Base-by-base conservation (phyloP, 2,329 filamentous ascomycete genomes). In the Colletotrichum euphorbiae region DNA sequence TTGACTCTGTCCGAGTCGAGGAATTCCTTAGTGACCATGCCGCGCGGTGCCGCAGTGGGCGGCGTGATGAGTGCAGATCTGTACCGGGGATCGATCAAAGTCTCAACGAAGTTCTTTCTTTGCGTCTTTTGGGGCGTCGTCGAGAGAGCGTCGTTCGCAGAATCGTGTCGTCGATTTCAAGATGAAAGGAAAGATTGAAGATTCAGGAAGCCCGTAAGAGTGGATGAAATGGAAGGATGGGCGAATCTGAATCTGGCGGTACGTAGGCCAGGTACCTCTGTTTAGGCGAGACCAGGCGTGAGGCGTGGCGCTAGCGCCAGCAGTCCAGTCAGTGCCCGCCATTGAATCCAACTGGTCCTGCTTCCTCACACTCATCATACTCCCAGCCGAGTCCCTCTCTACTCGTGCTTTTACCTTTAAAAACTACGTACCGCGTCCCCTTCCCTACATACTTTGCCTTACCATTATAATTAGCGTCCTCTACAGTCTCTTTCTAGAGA, bases 1-100 rank as follows among this genome's bases (percentile, higher is more conserved):
- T 90, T 91, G 84, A 90, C 82, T 83, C 87, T 84, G 79, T 90
- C 85, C 72, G 87, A 89, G 84, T 89, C 86, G 75, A 91, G 83
- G 76, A 84, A 83, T 81, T 89, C 87, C 82, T 88, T 89, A 86
- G 88, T 89, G 75, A 74, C 78, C 70, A 69, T 64, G 59, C 63
- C 64, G 52, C 69, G 63, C 55, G 58, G 67, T 62, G 69, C 66
- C 65, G 64, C 59, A 59, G 62, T 69, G 54, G 62, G 65, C 69
- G 71, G 69, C 66, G 69, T 58, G 46, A 65, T 62, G 56, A 43
- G 24, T 42, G 45, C 42, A 50, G 19, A 48, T 61, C 60, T 62
- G 46, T 52, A 33, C 24, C 45, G 9, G 31, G 11, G 17, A 36
- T 46, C 52, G 21, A 24, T 40, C 31, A 65, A 19, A 36, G 48